Evolutionary conservation across 306 rosid species (phyloP).

Genomic region (Acmispon strigosus): DNA sequence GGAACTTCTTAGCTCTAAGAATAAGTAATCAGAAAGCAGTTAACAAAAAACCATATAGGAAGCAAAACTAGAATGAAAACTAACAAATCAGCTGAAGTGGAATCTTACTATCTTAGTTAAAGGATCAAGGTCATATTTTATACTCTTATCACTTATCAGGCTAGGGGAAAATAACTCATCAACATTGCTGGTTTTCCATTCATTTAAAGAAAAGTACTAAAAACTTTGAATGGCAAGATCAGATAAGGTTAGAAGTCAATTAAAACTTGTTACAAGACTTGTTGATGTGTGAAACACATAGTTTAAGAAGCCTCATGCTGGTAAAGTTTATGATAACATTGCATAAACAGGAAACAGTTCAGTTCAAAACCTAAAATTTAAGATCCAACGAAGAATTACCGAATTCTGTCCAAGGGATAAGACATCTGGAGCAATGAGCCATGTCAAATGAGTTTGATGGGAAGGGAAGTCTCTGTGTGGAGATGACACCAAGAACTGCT

Average conservation of each 20-base stretch:
- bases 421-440: slow-evolving; percentile 99
- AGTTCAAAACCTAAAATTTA: neutral
- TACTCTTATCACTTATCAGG: neutral
- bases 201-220: neutral
- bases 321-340: neutral
- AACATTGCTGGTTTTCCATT: neutral
- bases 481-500: slow-evolving; percentile 92
- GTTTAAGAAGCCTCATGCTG: neutral
- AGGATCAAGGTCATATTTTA: neutral
- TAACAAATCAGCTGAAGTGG: neutral
- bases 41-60: neutral
- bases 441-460: slow-evolving; percentile 91
- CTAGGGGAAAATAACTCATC: neutral
- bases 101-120: neutral
- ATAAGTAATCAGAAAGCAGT: neutral
- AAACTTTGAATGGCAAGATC: neutral
- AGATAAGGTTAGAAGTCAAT: neutral
- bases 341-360: neutral
- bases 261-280: neutral
- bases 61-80: neutral
- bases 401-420: slow-evolving; percentile 98
- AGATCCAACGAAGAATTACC: slow-evolving; percentile 43
- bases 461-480: slow-evolving; percentile 94
- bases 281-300: neutral
- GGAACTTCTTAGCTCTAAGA: neutral